Evolutionary conservation across 2,329 filamentous ascomycete genomes (phyloP).

Genomic region (Stachybotrys chartarum): DNA sequence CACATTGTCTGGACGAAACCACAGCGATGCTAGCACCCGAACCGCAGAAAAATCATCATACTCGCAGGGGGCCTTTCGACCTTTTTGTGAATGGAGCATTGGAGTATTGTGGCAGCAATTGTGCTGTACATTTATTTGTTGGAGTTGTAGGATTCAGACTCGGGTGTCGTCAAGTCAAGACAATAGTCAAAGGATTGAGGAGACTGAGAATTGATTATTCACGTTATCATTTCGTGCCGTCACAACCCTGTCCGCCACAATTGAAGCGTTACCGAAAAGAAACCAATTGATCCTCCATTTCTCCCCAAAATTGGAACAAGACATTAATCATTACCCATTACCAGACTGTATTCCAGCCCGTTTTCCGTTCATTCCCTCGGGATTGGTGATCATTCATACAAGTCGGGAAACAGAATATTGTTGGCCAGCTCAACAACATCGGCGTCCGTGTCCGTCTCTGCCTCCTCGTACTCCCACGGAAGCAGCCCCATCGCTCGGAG

Average conservation of each 20-base stretch:
- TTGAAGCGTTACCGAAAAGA: not conserved
- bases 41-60: no score
- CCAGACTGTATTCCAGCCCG: no score
- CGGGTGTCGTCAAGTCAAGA: no score
- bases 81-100: not conserved
- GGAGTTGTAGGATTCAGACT: not conserved
- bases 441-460: constrained; percentile 21
- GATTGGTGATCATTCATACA: constrained; percentile 16
- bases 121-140: not conserved
- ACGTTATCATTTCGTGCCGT: no score
- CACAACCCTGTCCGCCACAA: no score
- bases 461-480: constrained; percentile 32
- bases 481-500: constrained; percentile 32
- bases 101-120: not conserved
- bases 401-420: constrained; percentile 32
- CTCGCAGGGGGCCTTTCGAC: not conserved
- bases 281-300: not conserved
- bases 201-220: not conserved
- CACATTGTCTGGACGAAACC: no score
- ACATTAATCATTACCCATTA: not conserved
- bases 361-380: no score
- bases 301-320: not conserved
- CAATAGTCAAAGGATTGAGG: not conserved
- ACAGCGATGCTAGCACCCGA: no score
- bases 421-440: constrained; percentile 29